Base-by-base conservation (phyloP, 1,139 yeast species). In the Debaryomycetaceae sp. region DNA sequence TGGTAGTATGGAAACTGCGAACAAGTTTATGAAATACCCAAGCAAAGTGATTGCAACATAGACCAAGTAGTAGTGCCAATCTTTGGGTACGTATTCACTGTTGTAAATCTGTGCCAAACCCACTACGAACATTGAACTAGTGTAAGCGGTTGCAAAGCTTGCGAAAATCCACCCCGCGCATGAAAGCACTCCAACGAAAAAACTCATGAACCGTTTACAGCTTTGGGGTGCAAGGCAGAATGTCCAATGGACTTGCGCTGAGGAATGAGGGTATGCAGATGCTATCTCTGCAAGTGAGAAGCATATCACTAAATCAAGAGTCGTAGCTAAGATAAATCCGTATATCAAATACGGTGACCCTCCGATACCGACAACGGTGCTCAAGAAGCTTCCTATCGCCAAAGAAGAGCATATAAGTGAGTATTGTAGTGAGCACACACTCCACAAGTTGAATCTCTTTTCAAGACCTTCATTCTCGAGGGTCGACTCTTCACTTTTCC, bases 81-180 rank as follows among this genome's bases (percentile, higher is more conserved):
- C 45, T 19, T 52, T 37, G 6, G 62, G 52, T 5, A 45, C 49
- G 40, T 50, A 61, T 17, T 45, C 51, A 3, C 59, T 57, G 35
- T 58, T 51, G 43, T 55, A 57, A 14, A 60, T 38, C 26, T 66
- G 56, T 5, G 76, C 75, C 40, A 75, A 59, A 1, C 78, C 61
- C 33, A 72, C 57, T 7, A 75, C 63, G 34, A 49, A 55, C 38
- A 73, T 68, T 3, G 79, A 66, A n/a, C 79, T 72, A 35, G 73
- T 65, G 43, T 37, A 55, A 30, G 61, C 52, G 5, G 56, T 50
- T 30, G 56, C 42, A 33, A 58, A 58, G 38, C 56, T 49, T 9
- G 80, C 74, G 53, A 75, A 75, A 3, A 75, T 65, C 38, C 79
- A 59, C 3, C 79, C 80, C 9, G 74, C 75, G 71, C 76, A 73